Evolutionary conservation across 805 yeast species (phyloP), one percentile per base, ranked within the genome.

Genomic region (Pichia eremophila): DNA sequence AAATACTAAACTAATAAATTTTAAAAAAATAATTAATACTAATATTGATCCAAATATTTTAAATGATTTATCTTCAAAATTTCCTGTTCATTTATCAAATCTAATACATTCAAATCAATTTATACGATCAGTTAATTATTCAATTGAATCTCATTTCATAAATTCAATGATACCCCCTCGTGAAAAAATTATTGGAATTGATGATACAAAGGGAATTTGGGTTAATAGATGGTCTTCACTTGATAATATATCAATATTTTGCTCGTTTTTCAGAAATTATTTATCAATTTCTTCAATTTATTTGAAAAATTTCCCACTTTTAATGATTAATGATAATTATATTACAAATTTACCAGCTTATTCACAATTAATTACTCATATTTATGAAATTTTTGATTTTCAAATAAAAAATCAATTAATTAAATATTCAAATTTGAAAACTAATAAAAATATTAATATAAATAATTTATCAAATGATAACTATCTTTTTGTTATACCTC

Each of bases 191-290:
- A 45, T 53, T 32, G 80, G 82, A 8, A 75, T 79, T 41, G 57
- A 68, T 14, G 81, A 81, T 50, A 79, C 85, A 9, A 73, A 67
- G 49, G 85, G 83, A 7, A 57, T 69, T 27, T 81, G 87, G 87
- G 81, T 78, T 10, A 66, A 72, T 48, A 66, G 79, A 53, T 81
- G 86, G 86, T 69, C 73, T 46, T 66, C 71, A 44, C 64, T 73
- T 48, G 83, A 78, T 51, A 56, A 55, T 31, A 68, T 78, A 46
- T 81, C 78, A 54, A 64, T 81, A 3, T 81, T 81, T 61, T 71
- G 73, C 50, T 76, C 85, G 1, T 81, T 81, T 52, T 65, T 80
- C 43, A 73, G 82, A 50, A 85, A 81, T 58, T 81, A 78, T 55
- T 58, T 78, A 17, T 57, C 53, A 18, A 56, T 74, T 8, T 39